Percentiles rank a stretch among this genome's conserved stretches.
These are phyloP conservation scores for Kernera saxatilis DNA, from an alignment of 345 rosid genomes.

Conservation along the genomic window DNA sequence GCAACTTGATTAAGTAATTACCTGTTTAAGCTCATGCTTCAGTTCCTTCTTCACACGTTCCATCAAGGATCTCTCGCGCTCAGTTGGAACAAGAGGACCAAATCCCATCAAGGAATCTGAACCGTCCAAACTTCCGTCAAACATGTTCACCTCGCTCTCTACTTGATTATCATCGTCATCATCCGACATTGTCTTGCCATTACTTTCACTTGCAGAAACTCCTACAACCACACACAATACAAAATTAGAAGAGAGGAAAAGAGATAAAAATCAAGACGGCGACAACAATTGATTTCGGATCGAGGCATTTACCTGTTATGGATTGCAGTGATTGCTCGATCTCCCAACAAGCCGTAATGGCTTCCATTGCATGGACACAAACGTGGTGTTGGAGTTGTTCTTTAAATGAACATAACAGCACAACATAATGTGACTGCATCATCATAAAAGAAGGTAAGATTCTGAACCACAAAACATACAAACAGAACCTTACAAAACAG, in stretches of 20 bases:
- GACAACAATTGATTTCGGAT: background rate
- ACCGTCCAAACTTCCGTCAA: slow-evolving; percentile 43
- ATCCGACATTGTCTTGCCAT: slow-evolving; percentile 87
- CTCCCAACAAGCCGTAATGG: slow-evolving; percentile 83
- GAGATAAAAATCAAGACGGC: background rate
- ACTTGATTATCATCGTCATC: slow-evolving; percentile 76
- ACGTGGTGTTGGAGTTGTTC: slow-evolving; percentile 86
- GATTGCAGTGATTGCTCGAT: slow-evolving; percentile 73
- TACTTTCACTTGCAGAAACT: slow-evolving; percentile 73
- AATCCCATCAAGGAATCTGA: slow-evolving; percentile 60
- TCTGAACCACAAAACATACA: slow-evolving; percentile 2
- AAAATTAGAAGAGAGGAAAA: background rate
- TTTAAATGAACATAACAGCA: slow-evolving; percentile 68
- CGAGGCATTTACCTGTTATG: slow-evolving; percentile 45
- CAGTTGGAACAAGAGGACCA: slow-evolving; percentile 81
- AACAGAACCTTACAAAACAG: slow-evolving; percentile 2
- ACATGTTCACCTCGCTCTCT: slow-evolving; percentile 61
- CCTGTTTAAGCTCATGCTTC: slow-evolving; percentile 91
- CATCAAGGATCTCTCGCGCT: slow-evolving; percentile 78
- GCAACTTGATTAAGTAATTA: slow-evolving; percentile 14
- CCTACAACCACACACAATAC: slow-evolving; percentile 37
- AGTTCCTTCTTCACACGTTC: slow-evolving; percentile 83
- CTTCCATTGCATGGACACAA: slow-evolving; percentile 89
- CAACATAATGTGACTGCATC: slow-evolving; percentile 68
- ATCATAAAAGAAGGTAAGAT: slow-evolving; percentile 14